These are phyloP conservation scores for Yamadazyma ubonensis DNA, from an alignment of 805 yeast genomes.

Conservation along the genomic window DNA sequence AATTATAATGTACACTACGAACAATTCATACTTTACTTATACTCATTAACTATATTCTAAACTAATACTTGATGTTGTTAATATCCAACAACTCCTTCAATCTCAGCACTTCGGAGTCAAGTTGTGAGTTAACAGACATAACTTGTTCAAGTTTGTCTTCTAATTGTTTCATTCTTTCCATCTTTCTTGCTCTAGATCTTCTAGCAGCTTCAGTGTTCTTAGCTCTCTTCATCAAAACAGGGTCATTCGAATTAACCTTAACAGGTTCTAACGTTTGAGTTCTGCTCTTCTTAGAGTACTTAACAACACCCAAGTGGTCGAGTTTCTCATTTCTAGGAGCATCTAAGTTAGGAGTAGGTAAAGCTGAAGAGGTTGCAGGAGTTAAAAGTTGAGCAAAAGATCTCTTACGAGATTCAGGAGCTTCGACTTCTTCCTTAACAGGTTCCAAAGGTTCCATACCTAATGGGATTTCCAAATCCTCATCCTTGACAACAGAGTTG, in stretches of 20 bases:
- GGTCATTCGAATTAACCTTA: constrained; percentile 56
- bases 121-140: constrained; percentile 53
- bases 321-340: constrained; percentile 30
- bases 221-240: constrained; percentile 83
- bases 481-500: constrained; percentile 17
- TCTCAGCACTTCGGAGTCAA: constrained; percentile 64
- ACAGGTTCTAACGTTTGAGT: constrained; percentile 70
- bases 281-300: constrained; percentile 79
- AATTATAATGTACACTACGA: background rate
- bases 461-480: constrained; percentile 19
- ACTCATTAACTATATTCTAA: background rate
- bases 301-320: constrained; percentile 73
- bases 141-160: constrained; percentile 74
- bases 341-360: constrained; percentile 35
- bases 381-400: constrained; percentile 25
- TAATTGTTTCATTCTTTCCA: constrained; percentile 81
- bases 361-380: constrained; percentile 30
- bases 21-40: too few relatives aligned
- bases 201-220: constrained; percentile 98
- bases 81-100: constrained; percentile 48
- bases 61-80: constrained; percentile 21
- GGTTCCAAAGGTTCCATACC: constrained; percentile 9
- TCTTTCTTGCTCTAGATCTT: constrained; percentile 89
- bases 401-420: constrained; percentile 11
- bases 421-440: too few relatives aligned